Evolutionary conservation across 2,329 filamentous ascomycete genomes (phyloP).

Genomic region (Rhynchosporium agropyri): DNA sequence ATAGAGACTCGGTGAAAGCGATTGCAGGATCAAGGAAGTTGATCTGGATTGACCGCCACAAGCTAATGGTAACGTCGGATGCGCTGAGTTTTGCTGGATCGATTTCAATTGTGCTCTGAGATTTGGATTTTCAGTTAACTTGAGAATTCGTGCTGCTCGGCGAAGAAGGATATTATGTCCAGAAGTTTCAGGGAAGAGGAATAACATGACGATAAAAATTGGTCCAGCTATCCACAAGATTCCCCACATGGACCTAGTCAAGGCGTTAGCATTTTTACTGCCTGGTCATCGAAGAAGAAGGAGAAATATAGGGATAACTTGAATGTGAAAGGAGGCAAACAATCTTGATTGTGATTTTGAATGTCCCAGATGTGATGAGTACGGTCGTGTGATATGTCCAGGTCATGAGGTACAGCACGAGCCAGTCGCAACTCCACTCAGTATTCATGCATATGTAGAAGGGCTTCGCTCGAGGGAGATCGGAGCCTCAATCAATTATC

Average conservation of each 20-base stretch:
- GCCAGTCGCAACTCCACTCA: too few relatives aligned
- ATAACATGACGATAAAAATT: conserved; percentile 58
- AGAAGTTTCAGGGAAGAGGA: conserved; percentile 65
- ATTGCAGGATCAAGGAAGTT: conserved; percentile 62
- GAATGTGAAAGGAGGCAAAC: too few relatives aligned
- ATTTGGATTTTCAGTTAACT: conserved; percentile 53
- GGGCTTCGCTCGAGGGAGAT: too few relatives aligned
- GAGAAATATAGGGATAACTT: not conserved
- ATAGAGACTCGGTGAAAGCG: conserved; percentile 61
- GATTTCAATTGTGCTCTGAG: conserved; percentile 65
- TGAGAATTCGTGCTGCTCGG: conserved; percentile 60
- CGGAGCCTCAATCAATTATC: too few relatives aligned
- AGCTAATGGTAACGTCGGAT: conserved; percentile 48
- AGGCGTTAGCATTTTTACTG: not conserved
- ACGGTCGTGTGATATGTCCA: too few relatives aligned
- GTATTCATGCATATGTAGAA: too few relatives aligned
- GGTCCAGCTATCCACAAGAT: conserved; percentile 62
- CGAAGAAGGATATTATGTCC: conserved; percentile 59
- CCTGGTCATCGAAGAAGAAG: not conserved
- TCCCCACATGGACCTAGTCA: conserved; percentile 48
- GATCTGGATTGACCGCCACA: conserved; percentile 61
- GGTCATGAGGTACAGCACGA: too few relatives aligned
- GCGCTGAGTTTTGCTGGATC: conserved; percentile 55
- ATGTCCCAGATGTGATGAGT: too few relatives aligned
- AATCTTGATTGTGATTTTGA: too few relatives aligned